Conservation (phyloP, 192 early-diverging fungal species). For the Funneliformis geosporum region DNA sequence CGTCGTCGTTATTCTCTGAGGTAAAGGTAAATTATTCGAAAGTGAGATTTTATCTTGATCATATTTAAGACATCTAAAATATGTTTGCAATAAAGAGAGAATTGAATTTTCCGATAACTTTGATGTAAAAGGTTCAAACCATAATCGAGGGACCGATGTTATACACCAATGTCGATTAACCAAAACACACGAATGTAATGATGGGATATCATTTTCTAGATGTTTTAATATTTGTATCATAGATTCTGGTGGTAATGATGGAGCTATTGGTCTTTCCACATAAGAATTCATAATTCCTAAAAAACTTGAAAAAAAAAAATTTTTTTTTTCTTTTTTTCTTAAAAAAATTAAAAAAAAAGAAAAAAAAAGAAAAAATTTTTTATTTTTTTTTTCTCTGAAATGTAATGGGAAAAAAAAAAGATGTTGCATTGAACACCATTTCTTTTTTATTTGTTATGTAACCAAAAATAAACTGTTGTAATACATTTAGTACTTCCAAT, state of each 20-base stretch:
- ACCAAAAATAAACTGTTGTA: too few relatives aligned
- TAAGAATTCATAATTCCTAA: too few relatives aligned
- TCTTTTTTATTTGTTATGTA: too few relatives aligned
- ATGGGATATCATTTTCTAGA: neutral
- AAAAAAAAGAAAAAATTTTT: too few relatives aligned
- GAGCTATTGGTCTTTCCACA: too few relatives aligned
- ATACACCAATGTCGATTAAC: conserved; percentile 3
- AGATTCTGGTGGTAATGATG: neutral
- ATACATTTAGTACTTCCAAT: too few relatives aligned
- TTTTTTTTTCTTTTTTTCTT: too few relatives aligned
- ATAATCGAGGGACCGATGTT: neutral
- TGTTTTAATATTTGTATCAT: neutral
- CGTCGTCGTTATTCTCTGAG: neutral
- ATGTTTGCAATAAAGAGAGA: neutral
- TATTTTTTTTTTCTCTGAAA: too few relatives aligned
- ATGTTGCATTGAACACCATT: too few relatives aligned
- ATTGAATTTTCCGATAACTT: neutral
- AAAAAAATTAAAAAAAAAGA: too few relatives aligned
- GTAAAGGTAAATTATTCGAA: neutral
- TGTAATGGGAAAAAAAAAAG: too few relatives aligned
- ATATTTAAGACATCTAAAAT: neutral
- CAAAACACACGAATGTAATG: neutral
- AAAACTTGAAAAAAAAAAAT: too few relatives aligned
- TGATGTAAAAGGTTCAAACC: neutral
- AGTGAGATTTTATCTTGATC: neutral